These are phyloP conservation scores for Dictyostelium firmibasis DNA, from an alignment of 78 protist species.

Conservation along the genomic window DNA sequence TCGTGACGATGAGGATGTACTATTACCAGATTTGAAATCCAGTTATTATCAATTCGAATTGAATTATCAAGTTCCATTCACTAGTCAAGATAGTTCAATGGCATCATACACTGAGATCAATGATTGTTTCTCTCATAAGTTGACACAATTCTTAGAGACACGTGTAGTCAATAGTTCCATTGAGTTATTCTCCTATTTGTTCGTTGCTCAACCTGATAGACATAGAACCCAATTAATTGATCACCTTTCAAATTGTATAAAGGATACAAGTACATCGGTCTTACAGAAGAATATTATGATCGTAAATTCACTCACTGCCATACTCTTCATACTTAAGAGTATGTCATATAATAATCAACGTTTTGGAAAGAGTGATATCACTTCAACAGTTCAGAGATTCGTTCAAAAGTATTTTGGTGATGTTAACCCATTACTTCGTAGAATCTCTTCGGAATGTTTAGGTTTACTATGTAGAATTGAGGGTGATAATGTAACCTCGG, in stretches of 20 bases:
- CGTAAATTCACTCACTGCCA: slow-evolving; percentile 29
- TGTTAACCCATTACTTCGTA: slow-evolving; percentile 27
- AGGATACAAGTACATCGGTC: not conserved
- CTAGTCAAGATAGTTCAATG: slow-evolving; percentile 43
- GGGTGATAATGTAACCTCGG: slow-evolving; percentile 45
- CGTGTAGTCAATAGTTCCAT: slow-evolving; percentile 50
- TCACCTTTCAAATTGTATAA: slow-evolving; percentile 43
- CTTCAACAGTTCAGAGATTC: slow-evolving; percentile 8
- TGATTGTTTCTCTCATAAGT: slow-evolving; percentile 25
- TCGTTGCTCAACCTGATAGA: slow-evolving; percentile 61
- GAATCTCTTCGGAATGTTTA: slow-evolving; percentile 46
- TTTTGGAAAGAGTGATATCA: slow-evolving; percentile 61
- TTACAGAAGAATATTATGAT: slow-evolving; percentile 14
- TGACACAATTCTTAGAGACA: slow-evolving; percentile 17
- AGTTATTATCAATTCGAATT: slow-evolving; percentile 9
- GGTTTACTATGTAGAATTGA: slow-evolving; percentile 57
- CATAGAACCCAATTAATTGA: slow-evolving; percentile 63
- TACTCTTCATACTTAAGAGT: slow-evolving; percentile 19
- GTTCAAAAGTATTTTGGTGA: slow-evolving; percentile 60
- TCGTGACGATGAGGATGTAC: slow-evolving; percentile 48
- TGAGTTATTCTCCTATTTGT: slow-evolving; percentile 11
- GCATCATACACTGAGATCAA: not conserved
- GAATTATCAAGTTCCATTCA: slow-evolving; percentile 31
- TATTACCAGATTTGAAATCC: slow-evolving; percentile 48
- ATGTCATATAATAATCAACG: slow-evolving; percentile 6